These are phyloP conservation scores for Hypomyces perniciosus DNA, from an alignment of 2,329 filamentous ascomycete species.

Conservation along the genomic window DNA sequence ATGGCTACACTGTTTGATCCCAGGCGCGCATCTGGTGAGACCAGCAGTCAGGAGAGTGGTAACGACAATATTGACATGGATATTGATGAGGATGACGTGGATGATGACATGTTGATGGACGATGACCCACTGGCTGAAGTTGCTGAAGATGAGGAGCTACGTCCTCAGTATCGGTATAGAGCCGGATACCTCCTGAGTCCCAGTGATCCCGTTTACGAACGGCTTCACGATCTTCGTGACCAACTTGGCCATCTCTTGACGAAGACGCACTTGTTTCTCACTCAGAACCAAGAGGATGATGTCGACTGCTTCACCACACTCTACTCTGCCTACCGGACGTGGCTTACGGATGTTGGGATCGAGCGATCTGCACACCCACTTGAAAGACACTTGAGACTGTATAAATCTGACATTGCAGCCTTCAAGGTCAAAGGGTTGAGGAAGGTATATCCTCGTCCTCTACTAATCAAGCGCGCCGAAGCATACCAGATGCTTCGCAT, in stretches of 20 bases:
- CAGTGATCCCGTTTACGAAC: conserved; percentile 54
- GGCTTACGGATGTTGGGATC: conserved; percentile 97
- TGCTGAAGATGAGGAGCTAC: conserved; percentile 73
- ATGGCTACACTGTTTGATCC: conserved; percentile 87
- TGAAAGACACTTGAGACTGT: conserved; percentile 77
- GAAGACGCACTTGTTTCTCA: conserved; percentile 77
- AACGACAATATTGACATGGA: conserved; percentile 28
- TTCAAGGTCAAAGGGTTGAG: conserved; percentile 92
- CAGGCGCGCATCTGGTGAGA: conserved; percentile 55
- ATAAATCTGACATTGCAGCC: conserved; percentile 79
- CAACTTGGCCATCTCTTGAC: conserved; percentile 75
- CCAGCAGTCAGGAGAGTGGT: conserved; percentile 38
- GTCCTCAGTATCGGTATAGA: conserved; percentile 81
- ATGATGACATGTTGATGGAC: conserved; percentile 35
- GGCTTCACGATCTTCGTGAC: conserved; percentile 75
- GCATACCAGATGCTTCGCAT: conserved; percentile 93
- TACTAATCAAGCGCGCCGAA: conserved; percentile 89
- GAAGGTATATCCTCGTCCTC: conserved; percentile 84
- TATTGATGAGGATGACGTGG: conserved; percentile 48
- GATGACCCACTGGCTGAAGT: conserved; percentile 56
- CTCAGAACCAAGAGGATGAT: conserved; percentile 83
- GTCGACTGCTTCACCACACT: conserved; percentile 91
- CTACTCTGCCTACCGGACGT: conserved; percentile 87
- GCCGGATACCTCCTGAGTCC: conserved; percentile 72
- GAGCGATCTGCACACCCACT: conserved; percentile 91